Percentiles rank a stretch among this genome's conserved stretches.
Conservation (phyloP, 768 basidiomycete genomes). For the Kondoa subrosea region DNA sequence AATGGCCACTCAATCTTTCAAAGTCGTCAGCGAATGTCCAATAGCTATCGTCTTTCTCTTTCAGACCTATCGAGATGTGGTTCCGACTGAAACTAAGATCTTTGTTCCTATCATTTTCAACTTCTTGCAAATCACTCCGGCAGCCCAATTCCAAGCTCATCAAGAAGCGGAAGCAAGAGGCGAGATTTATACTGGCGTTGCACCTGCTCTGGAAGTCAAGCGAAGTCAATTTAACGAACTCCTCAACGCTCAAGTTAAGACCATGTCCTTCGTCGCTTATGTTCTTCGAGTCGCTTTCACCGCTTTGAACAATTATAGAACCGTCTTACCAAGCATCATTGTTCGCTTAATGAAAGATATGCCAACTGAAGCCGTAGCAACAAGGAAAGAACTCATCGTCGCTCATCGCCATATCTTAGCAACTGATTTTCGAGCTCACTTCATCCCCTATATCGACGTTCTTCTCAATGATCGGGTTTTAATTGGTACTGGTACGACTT, state of each 20-base stretch:
- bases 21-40: conserved; percentile 82
- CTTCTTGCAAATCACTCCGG: conserved; percentile 54
- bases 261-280: conserved; percentile 81
- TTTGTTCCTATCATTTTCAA: conserved; percentile 57
- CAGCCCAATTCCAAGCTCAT: conserved; percentile 61
- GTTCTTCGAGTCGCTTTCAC: conserved; percentile 54
- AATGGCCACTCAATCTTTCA: conserved; percentile 62
- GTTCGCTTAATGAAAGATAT: conserved; percentile 86
- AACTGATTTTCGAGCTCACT: conserved; percentile 56
- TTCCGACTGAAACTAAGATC: conserved; percentile 48
- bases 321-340: conserved; percentile 59
- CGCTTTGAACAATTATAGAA: conserved; percentile 56
- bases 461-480: conserved; percentile 79
- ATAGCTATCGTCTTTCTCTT: conserved; percentile 79
- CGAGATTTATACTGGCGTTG: conserved; percentile 50
- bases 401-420: conserved; percentile 78
- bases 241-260: conserved; percentile 57
- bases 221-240: conserved; percentile 36
- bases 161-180: conserved; percentile 67
- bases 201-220: conserved; percentile 23
- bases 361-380: conserved; percentile 61
- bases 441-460: conserved; percentile 69
- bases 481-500: conserved; percentile 64
- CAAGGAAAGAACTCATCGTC: conserved; percentile 77
- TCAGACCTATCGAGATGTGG: conserved; percentile 55